A percentile compares a stretch with the other conserved stretches of the same genome.
These are phyloP conservation scores for Oehlia diaphana DNA, from an alignment of 192 early-diverging fungal species.

Conservation along the genomic window DNA sequence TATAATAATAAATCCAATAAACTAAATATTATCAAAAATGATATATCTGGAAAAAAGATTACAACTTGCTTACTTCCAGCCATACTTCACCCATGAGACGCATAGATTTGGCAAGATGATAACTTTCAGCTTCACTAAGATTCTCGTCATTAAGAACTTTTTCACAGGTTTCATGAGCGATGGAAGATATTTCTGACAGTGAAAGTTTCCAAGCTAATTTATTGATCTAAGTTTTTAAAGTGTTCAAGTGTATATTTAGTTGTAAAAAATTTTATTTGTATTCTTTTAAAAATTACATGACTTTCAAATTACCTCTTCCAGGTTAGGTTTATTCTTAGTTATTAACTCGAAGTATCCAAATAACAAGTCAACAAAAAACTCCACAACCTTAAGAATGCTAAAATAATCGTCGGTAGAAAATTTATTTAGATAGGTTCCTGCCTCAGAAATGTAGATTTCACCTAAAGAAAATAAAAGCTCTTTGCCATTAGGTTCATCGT, in stretches of 20 bases:
- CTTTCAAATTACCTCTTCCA: too few relatives aligned
- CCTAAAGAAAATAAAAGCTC: not conserved
- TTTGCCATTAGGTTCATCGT: slow-evolving; percentile 7
- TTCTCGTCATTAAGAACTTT: not conserved
- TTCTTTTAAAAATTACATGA: too few relatives aligned
- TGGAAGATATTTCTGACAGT: not conserved
- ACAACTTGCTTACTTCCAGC: not conserved
- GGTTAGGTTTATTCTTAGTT: too few relatives aligned
- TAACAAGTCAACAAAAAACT: too few relatives aligned
- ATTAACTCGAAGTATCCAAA: too few relatives aligned
- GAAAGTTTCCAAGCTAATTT: slow-evolving; percentile 4
- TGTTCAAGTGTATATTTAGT: not conserved
- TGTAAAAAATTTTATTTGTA: too few relatives aligned
- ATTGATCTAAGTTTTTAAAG: not conserved
- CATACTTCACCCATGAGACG: not conserved
- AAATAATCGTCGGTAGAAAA: not conserved
- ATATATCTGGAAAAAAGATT: too few relatives aligned
- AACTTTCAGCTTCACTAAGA: too few relatives aligned
- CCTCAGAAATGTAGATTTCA: not conserved
- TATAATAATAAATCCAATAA: too few relatives aligned
- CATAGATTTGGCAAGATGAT: not conserved
- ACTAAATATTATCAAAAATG: too few relatives aligned
- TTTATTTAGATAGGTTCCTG: not conserved
- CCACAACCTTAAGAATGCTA: too few relatives aligned
- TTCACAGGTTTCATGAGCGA: not conserved